Evolutionary conservation across 1,284 basidiomycete genomes (phyloP), one percentile per base, ranked within the genome.

Genomic region (Heterobasidion irregulare): DNA sequence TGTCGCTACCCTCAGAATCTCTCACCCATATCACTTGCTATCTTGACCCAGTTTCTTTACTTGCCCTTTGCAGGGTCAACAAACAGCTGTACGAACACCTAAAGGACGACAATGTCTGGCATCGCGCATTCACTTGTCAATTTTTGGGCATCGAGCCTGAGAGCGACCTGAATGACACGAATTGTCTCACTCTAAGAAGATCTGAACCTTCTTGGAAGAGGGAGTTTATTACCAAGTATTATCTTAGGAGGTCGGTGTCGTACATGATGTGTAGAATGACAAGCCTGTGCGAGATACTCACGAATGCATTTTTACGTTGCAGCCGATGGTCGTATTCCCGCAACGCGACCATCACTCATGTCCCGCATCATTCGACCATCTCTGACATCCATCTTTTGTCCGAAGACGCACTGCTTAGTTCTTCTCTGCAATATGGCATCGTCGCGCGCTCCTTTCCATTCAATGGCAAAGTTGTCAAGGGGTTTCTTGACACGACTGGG

Each of bases 51-150:
- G 71, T 72, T 0, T 75, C 82, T 6, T 79, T 94, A 43, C 67
- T 84, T 50, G 67, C 76, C 1, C 79, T 91, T 59, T 75, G 78
- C 10, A 68, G 70, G 58, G 82, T 85, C 48, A 82, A 80, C 67
- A 73, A 70, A 49, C 63, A 67, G 49, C 77, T 93, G 58, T 73
- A 79, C 61, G 70, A 77, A 57, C 86, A 91, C 73, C 73, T 90
- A 73, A 78, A 78, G 58, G 80, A 90, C 63, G 92, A 94, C 58
- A 84, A 83, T 61, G 92, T 87, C 35, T 94, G 92, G 92, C 77
- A 81, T 50, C 74, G 79, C n/a, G 90, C 91, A n/a, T 91, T 90
- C 66, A 72, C 82, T 54, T 79, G 75, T 57, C 84, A 86, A 64
- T 87, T 85, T 65, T 69, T 90, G 52, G 80, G 81, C 47, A 77